Evolutionary conservation across 2,329 filamentous ascomycete species (phyloP).

Genomic region (Ascomycota sp.): DNA sequence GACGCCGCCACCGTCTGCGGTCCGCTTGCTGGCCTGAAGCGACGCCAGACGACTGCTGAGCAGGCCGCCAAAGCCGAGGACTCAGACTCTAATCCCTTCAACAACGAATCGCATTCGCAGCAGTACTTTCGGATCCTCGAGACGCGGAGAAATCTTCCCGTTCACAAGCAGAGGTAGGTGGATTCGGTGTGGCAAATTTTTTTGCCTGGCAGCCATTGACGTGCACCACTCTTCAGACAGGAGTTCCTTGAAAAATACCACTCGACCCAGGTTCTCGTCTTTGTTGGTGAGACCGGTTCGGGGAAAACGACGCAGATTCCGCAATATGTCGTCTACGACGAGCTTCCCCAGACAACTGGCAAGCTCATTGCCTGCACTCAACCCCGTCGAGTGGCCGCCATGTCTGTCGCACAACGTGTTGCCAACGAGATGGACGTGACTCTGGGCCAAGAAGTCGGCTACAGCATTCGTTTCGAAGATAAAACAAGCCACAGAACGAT

Average conservation of each 20-base stretch:
- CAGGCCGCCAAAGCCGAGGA: slow-evolving; percentile 60
- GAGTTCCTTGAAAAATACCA: slow-evolving; percentile 93
- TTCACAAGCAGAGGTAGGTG: slow-evolving; percentile 66
- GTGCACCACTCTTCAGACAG: slow-evolving; percentile 29
- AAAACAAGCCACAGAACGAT: slow-evolving; percentile 73
- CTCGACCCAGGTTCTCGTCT: slow-evolving; percentile 84
- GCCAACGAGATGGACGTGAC: slow-evolving; percentile 89
- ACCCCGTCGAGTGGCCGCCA: slow-evolving; percentile 90
- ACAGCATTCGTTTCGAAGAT: slow-evolving; percentile 98
- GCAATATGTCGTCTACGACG: slow-evolving; percentile 94
- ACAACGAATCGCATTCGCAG: slow-evolving; percentile 50
- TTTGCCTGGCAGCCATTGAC: no score
- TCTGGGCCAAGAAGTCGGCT: slow-evolving; percentile 87
- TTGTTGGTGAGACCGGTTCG: slow-evolving; percentile 97
- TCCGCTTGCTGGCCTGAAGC: slow-evolving; percentile 43
- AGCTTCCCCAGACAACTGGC: slow-evolving; percentile 64
- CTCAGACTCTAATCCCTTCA: slow-evolving; percentile 72
- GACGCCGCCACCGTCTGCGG: slow-evolving; percentile 21
- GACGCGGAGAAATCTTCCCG: slow-evolving; percentile 65
- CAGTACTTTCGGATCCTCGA: slow-evolving; percentile 84
- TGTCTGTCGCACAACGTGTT: slow-evolving; percentile 96
- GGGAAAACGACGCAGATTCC: slow-evolving; percentile 99
- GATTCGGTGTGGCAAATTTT: no score
- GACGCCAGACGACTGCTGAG: slow-evolving; percentile 61
- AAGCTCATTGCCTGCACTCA: slow-evolving; percentile 97